These are phyloP conservation scores for Coccomyxa sp. DNA, from an alignment of 139 green algal genomes.

Conservation along the genomic window DNA sequence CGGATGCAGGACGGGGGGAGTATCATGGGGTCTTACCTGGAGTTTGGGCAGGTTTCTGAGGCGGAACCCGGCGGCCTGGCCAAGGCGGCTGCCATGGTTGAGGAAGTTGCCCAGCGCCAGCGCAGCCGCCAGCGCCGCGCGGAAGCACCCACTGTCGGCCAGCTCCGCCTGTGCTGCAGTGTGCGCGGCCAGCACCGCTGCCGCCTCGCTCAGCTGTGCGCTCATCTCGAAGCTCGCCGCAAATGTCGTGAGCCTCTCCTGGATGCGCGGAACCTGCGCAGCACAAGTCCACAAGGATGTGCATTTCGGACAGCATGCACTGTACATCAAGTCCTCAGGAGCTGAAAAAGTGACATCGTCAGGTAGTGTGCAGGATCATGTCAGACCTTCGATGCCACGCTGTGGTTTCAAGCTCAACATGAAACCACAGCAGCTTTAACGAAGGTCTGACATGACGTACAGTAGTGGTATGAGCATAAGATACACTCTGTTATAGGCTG, in stretches of 20 bases:
- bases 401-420: background rate
- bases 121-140: conserved; percentile 15
- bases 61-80: conserved; percentile 32
- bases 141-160: conserved; percentile 14
- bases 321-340: background rate
- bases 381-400: background rate
- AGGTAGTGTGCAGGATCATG: background rate
- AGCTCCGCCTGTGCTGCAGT: conserved; percentile 25
- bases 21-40: conserved; percentile 11
- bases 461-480: background rate
- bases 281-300: background rate
- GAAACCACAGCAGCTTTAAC: too few relatives aligned
- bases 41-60: conserved; percentile 26
- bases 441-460: background rate
- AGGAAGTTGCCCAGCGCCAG: conserved; percentile 43
- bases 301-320: background rate
- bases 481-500: background rate
- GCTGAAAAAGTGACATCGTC: background rate
- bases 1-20: background rate
- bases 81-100: conserved; percentile 37
- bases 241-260: conserved; percentile 28
- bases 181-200: conserved; percentile 21
- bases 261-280: conserved; percentile 25
- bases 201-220: conserved; percentile 20
- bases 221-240: conserved; percentile 18